Base-by-base conservation (phyloP, 2,329 filamentous ascomycete genomes). In the Sphaceloma murrayae region DNA sequence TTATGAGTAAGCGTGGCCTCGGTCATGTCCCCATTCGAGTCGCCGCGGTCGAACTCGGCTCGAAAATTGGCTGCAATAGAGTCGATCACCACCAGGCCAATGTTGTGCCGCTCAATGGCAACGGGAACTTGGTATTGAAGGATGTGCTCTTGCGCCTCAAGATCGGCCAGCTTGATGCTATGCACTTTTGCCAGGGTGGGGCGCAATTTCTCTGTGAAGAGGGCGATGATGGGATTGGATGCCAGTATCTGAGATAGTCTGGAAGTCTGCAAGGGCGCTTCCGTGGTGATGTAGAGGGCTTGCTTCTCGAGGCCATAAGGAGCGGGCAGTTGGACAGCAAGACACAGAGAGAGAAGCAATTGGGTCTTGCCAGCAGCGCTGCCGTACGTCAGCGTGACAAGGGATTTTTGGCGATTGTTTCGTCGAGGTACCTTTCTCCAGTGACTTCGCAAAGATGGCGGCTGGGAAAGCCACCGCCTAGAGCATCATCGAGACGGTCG, bases 81-180 rank as follows among this genome's bases (percentile, higher is more conserved):
- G 66, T 98, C 91, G 22, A 98, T 67, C 10, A 96, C 74, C 1
- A 98, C 66, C 1, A 98, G 73, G 2, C 89, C 86, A 43, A 94
- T 71, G 49, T 80, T 73, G 61, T 85, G 78, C 34, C 84, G 77
- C 51, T 75, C 68, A 14, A 94, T 77, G 19, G 87, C 80, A 13
- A 94, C 82, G 1, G 91, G 91, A 4, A 96, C 79, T 62, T 98
- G 91, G 63, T 85, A 96, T 51, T 79, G 80, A 18, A 96, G 70
- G 57, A 98, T 94, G 64, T 96, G 89, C 48, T 96, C 89, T 64
- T 98, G 91, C 0, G 84, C 81, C 63, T 96, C 91, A 46, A 96
- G 78, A 59, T 96, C 88, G 22, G 85, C 84, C 7, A 85, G 87
- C 39, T 81, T 78, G 52, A 91, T 84, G 60, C 82, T 85, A 54